Percentiles rank a stretch among this genome's conserved stretches.
Conservation (phyloP, 768 basidiomycete species). For the Russula dissimulans region DNA sequence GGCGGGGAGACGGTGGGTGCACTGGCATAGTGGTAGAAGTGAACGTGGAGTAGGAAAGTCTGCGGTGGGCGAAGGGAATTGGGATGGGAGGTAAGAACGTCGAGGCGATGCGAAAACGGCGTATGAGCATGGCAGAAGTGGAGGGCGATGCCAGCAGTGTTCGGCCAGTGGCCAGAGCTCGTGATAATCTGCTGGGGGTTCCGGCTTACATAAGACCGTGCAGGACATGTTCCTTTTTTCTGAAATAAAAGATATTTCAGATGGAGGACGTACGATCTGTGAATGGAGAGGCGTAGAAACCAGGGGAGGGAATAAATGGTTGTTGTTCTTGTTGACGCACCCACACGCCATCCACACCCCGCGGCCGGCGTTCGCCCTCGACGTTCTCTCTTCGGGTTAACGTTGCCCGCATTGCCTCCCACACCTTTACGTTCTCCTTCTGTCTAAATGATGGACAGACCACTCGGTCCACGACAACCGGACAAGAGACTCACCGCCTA, state of each 20-base stretch:
- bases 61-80: background rate
- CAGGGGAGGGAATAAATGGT: background rate
- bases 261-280: background rate
- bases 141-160: background rate
- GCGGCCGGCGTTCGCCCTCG: background rate
- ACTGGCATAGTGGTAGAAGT: background rate
- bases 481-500: constrained; percentile 78
- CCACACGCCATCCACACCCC: background rate
- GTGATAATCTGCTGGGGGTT: background rate
- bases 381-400: background rate
- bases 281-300: background rate
- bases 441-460: constrained; percentile 37
- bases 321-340: background rate
- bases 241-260: background rate
- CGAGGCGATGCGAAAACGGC: background rate
- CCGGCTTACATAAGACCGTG: too few species aligned
- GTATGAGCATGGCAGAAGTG: background rate
- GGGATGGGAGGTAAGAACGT: background rate
- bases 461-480: constrained; percentile 48
- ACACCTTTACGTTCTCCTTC: background rate
- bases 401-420: background rate
- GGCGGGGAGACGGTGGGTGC: constrained; percentile 27
- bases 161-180: background rate
- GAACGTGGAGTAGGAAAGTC: background rate
- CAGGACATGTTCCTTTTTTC: too few species aligned